Percentiles rank a stretch among this genome's conserved stretches.
Conservation (phyloP, 345 rosid genomes). For the Syzygium aromaticum region DNA sequence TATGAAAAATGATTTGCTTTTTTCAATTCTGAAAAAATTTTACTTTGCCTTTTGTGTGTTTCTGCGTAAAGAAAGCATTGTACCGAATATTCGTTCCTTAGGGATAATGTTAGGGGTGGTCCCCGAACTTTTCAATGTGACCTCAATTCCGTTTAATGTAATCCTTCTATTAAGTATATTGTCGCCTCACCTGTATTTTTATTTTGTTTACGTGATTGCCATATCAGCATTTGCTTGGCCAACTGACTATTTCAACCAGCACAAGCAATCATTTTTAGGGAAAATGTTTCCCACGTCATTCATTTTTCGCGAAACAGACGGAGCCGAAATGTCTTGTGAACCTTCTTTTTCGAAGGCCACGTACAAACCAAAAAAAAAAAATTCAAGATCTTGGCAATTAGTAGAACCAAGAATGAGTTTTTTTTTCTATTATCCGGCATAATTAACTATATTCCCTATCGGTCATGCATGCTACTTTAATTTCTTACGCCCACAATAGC, state of each 20-base stretch:
- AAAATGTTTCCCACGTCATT: background rate
- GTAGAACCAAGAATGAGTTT: background rate
- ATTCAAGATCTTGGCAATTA: background rate
- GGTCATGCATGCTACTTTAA: background rate
- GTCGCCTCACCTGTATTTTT: fast-evolving
- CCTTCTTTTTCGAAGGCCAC: background rate
- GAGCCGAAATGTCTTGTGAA: background rate
- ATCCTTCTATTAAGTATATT: background rate
- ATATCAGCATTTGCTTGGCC: no score
- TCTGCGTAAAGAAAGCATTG: background rate
- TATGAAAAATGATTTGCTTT: background rate
- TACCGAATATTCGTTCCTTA: background rate
- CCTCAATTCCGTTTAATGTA: no score
- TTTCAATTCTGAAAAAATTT: background rate
- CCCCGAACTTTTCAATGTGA: background rate
- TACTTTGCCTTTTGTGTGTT: background rate
- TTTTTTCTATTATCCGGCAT: background rate
- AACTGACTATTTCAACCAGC: background rate
- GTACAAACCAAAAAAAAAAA: background rate
- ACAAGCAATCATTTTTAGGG: background rate
- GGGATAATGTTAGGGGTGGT: background rate
- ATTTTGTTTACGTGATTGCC: no score
- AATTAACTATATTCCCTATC: background rate
- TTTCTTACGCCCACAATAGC: background rate
- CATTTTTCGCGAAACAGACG: fast-evolving